These are phyloP conservation scores for Boechera divaricarpa DNA, from an alignment of 345 rosid genomes.

Conservation along the genomic window DNA sequence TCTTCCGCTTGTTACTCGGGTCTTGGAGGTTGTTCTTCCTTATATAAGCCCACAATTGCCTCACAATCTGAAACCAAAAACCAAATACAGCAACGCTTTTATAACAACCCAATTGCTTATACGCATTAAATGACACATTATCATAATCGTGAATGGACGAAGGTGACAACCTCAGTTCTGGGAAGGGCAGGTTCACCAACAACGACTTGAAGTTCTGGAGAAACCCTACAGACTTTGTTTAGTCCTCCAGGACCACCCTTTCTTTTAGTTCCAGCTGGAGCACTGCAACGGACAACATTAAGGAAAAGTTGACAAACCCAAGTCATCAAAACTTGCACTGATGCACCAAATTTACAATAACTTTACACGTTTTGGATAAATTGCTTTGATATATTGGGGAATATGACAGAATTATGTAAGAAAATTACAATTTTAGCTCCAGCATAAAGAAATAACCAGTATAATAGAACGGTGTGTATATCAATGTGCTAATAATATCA, in stretches of 20 bases:
- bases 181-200: constrained; percentile 98
- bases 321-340: constrained; percentile 19
- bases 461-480: background rate
- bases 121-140: background rate
- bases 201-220: constrained; percentile 86
- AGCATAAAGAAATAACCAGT: background rate
- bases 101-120: constrained; percentile 7
- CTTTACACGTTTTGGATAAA: background rate
- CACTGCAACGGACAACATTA: constrained; percentile 52
- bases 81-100: background rate
- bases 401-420: constrained; percentile 7
- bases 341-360: background rate
- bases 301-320: constrained; percentile 19
- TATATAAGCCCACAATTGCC: constrained; percentile 96
- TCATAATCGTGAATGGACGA: constrained; percentile 2
- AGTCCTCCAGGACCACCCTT: constrained; percentile 96
- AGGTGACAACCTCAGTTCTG: constrained; percentile 73
- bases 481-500: constrained; percentile 23
- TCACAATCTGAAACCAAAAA: constrained; percentile 70
- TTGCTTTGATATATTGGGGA: background rate
- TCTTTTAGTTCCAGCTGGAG: constrained; percentile 77
- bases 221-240: constrained; percentile 94
- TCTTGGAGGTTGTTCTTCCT: constrained; percentile 98
- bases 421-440: constrained; percentile 1
- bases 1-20: constrained; percentile 97